These are phyloP conservation scores for Pestalotiopsis fici DNA, from an alignment of 2,329 filamentous ascomycete species.

Conservation along the genomic window DNA sequence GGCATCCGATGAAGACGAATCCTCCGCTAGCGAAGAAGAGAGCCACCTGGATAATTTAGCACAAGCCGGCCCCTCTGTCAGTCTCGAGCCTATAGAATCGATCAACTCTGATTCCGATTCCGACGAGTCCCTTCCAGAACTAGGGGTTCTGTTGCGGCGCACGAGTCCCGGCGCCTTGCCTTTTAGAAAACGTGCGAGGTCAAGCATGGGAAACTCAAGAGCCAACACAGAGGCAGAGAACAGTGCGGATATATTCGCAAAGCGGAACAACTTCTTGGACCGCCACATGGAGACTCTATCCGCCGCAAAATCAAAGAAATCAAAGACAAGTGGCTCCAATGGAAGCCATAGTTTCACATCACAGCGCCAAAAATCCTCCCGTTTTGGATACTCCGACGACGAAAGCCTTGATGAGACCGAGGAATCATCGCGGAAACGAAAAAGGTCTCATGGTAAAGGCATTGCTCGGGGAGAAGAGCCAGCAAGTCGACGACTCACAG, in stretches of 20 bases:
- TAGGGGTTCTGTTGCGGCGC: neutral
- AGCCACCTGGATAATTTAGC: neutral
- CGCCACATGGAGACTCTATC: neutral
- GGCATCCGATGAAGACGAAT: neutral
- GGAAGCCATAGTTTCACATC: neutral
- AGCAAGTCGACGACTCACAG: slow-evolving; percentile 11
- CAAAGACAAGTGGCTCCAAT: neutral
- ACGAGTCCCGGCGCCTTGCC: neutral
- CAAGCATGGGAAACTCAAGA: slow-evolving; percentile 9
- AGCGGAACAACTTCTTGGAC: neutral
- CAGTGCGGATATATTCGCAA: neutral
- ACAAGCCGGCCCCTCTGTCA: neutral
- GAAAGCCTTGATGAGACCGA: slow-evolving; percentile 2
- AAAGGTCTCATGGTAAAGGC: neutral
- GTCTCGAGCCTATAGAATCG: neutral
- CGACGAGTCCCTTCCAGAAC: neutral
- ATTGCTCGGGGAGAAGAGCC: slow-evolving; percentile 10
- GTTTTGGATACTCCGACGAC: slow-evolving; percentile 7
- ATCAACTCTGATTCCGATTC: neutral
- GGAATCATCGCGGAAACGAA: neutral
- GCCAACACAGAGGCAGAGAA: neutral
- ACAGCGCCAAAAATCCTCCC: neutral
- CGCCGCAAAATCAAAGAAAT: neutral
- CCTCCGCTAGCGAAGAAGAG: neutral
- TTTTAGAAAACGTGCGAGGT: neutral